Evolutionary conservation across 2,329 filamentous ascomycete genomes (phyloP).

Genomic region (Cytospora mali): DNA sequence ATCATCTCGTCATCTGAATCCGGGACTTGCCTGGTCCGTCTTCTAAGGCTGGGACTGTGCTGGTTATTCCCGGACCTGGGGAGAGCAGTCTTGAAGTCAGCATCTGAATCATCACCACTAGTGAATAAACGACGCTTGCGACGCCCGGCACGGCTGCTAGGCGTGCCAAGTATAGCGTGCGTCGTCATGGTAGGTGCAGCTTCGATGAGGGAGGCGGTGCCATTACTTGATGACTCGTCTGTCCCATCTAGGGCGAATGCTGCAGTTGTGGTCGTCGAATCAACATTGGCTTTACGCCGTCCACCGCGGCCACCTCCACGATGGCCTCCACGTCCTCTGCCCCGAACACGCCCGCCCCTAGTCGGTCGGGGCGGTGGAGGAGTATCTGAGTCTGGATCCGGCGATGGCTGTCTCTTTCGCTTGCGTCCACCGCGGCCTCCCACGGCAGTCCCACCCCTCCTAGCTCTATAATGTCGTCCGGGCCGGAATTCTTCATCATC

Average conservation of each 20-base stretch:
- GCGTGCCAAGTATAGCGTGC: conserved; percentile 26
- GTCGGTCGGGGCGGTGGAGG: conserved; percentile 13
- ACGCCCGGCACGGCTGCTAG: conserved; percentile 24
- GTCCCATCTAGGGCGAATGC: conserved; percentile 20
- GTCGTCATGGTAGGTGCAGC: conserved; percentile 18
- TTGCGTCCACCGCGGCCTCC: conserved; percentile 24
- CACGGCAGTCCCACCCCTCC: conserved; percentile 12
- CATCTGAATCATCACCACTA: conserved; percentile 19
- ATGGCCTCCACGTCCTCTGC: conserved; percentile 7
- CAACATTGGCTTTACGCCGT: conserved; percentile 1
- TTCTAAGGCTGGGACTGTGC: conserved; percentile 23
- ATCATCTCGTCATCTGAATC: conserved; percentile 26
- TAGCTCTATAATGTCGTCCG: conserved; percentile 12
- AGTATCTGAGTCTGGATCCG: conserved; percentile 18
- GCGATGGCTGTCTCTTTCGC: conserved; percentile 23
- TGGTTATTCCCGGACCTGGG: conserved; percentile 23
- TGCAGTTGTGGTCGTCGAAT: conserved; percentile 21
- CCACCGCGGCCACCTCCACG: conserved; percentile 25
- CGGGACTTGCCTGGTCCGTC: conserved; percentile 13
- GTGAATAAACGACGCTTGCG: conserved; percentile 20
- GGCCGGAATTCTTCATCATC: conserved; percentile 29
- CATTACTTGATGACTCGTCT: conserved; percentile 19
- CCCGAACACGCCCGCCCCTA: conserved; percentile 17
- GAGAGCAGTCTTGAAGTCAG: conserved; percentile 13
- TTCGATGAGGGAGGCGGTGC: conserved; percentile 14